Evolutionary conservation across 768 basidiomycete genomes (phyloP).

Genomic region (Hygrophorus russula): DNA sequence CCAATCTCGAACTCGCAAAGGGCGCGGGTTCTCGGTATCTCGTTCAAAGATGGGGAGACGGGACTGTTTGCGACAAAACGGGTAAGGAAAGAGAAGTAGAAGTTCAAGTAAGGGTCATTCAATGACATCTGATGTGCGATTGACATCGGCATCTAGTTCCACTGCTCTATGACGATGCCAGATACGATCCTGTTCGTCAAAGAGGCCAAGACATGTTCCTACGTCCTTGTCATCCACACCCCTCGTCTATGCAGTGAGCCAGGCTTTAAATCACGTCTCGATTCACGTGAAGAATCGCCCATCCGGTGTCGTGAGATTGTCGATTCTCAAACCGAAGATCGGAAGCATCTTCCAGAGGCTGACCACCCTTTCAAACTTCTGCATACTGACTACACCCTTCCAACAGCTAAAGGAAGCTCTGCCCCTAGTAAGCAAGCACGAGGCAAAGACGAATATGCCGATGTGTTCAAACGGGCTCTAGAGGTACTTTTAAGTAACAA

Average conservation of each 20-base stretch:
- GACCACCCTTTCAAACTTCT: conserved; percentile 46
- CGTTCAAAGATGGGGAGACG: conserved; percentile 84
- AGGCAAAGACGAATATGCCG: conserved; percentile 20
- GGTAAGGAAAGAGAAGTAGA: conserved; percentile 82
- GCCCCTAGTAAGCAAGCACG: conserved; percentile 5
- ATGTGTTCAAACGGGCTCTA: conserved; percentile 27
- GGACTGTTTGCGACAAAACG: conserved; percentile 90
- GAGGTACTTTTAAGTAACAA: conserved; percentile 23
- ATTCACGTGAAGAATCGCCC: conserved; percentile 52
- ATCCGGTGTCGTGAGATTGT: conserved; percentile 78
- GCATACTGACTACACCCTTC: conserved; percentile 36
- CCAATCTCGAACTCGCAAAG: conserved; percentile 67
- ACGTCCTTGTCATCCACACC: conserved; percentile 89
- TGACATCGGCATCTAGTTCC: conserved; percentile 46
- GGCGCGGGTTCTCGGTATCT: conserved; percentile 82
- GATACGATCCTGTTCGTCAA: conserved; percentile 88
- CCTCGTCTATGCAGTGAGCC: conserved; percentile 90
- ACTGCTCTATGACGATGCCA: conserved; percentile 91
- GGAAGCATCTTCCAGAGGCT: conserved; percentile 29
- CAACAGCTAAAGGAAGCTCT: conserved; percentile 7
- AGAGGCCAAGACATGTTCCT: conserved; percentile 89
- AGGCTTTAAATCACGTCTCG: conserved; percentile 73
- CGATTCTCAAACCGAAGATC: conserved; percentile 17
- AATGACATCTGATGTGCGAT: background rate
- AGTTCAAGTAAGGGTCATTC: conserved; percentile 61